These are phyloP conservation scores for Geosmithia putterillii DNA, from an alignment of 2,329 filamentous ascomycete species.

Conservation along the genomic window DNA sequence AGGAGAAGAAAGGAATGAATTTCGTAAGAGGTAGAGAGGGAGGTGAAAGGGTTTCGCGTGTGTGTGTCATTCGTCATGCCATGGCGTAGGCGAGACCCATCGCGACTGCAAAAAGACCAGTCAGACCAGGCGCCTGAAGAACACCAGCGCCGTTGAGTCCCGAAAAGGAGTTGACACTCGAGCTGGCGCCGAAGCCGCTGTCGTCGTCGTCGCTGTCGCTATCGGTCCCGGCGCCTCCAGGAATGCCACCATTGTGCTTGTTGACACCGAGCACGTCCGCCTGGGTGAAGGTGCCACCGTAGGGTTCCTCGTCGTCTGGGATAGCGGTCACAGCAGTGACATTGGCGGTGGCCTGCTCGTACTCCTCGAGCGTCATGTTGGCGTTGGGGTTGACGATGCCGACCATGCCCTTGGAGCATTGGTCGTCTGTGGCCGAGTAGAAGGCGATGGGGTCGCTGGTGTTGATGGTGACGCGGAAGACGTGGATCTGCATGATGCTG, in stretches of 20 bases:
- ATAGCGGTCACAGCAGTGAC: conserved; percentile 10
- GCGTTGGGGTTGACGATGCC: conserved; percentile 21
- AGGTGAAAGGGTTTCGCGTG: background rate
- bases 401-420: conserved; percentile 25
- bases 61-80: too few species aligned
- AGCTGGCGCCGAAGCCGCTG: conserved; percentile 1
- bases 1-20: background rate
- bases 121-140: conserved; percentile 2
- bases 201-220: conserved; percentile 1
- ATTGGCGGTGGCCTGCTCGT: conserved; percentile 14
- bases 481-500: conserved; percentile 13
- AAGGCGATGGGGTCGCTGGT: conserved; percentile 20
- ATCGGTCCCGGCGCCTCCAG: conserved; percentile 1
- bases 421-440: conserved; percentile 24
- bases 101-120: conserved; percentile 3
- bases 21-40: background rate
- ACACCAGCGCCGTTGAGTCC: conserved; percentile 2
- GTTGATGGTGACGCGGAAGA: conserved; percentile 21
- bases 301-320: conserved; percentile 9
- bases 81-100: conserved; percentile 5
- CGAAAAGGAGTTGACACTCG: background rate
- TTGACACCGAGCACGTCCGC: conserved; percentile 7
- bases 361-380: conserved; percentile 16
- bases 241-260: conserved; percentile 4
- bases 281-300: conserved; percentile 16